Percentiles rank a stretch among this genome's conserved stretches.
Conservation (phyloP, 345 rosid species). For the Eucalyptus caleyi region DNA sequence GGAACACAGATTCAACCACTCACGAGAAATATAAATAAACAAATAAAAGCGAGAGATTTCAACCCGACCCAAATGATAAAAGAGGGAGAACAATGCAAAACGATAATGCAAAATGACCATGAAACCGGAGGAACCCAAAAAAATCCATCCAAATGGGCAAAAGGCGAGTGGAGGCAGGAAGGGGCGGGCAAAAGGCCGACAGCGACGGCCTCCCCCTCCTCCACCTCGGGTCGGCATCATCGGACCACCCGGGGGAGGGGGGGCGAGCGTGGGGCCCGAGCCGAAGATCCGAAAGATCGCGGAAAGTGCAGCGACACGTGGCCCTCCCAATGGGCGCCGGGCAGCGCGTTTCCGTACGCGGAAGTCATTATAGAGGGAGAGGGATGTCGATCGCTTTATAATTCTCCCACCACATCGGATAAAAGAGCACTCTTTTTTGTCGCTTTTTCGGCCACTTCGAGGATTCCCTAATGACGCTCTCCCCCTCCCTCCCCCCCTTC, state of each 20-base stretch:
- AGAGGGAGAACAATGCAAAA: not conserved
- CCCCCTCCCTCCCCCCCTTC: no score
- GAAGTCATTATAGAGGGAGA: not conserved
- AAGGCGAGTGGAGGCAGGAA: not conserved
- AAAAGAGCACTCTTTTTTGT: no score
- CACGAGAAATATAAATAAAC: not conserved
- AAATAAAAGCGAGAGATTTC: not conserved
- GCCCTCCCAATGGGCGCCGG: not conserved
- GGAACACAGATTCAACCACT: not conserved
- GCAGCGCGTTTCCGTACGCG: not conserved
- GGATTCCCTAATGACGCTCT: no score
- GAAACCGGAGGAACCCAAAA: not conserved
- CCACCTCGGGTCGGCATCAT: no score
- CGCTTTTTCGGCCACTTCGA: no score
- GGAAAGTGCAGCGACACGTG: not conserved
- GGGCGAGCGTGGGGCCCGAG: not conserved
- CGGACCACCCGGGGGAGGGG: no score
- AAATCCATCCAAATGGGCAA: not conserved
- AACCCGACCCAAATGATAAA: not conserved
- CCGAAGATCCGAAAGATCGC: not conserved
- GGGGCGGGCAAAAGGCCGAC: not conserved
- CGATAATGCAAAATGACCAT: not conserved
- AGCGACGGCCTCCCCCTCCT: not conserved
- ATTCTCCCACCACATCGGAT: no score
- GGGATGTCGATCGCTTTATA: no score